Evolutionary conservation across 805 yeast genomes (phyloP), one percentile per base, ranked within the genome.

Genomic region (Metschnikowia borealis): DNA sequence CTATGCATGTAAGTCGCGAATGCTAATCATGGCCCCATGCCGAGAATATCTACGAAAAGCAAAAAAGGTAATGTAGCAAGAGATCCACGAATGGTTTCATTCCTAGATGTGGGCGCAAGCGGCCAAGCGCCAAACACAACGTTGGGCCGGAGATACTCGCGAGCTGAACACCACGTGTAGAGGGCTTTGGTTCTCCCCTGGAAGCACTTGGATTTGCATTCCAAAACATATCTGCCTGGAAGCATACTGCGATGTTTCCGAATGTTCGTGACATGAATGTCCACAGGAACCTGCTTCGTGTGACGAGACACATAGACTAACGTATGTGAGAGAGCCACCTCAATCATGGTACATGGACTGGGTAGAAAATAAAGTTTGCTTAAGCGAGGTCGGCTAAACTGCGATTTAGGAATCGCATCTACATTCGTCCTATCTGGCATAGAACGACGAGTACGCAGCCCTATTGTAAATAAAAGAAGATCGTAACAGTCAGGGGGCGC

Each of bases 371-470:
- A 15, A 23, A 18, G 21, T 5, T 44, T 15, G 34, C 46, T 36
- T 35, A 23, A 32, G 46, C 39, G 46, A 35, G 14, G 21, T 15
- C 46, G 46, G 40, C 40, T 44, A 44, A 44, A 36, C 11, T 31
- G 33, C 34, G 40, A 44, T 35, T 20, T 21, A 14, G 17, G 17
- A 11, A 13, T 38, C 6, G 41, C 41, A 38, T 23, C 17, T n/a
- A 11, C 26, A 20, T 23, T 8, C 18, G 6, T 23, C 6, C n/a
- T 14, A 38, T 38, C 41, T 23, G 20, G 41, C 41, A 21, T 29
- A 15, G 11, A 39, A n/a, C 3, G 18, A 23, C 7, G 6, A 23
- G 20, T 26, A 26, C 42, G 13, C 18, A 32, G n/a, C 42, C 11
- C 18, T n/a, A 14, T 6, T 15, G 29, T 13, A 38, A 13, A 14